Percentiles rank a stretch among this genome's conserved stretches.
Evolutionary conservation across 768 basidiomycete genomes (phyloP).

Genomic region (Podaxis sp.): DNA sequence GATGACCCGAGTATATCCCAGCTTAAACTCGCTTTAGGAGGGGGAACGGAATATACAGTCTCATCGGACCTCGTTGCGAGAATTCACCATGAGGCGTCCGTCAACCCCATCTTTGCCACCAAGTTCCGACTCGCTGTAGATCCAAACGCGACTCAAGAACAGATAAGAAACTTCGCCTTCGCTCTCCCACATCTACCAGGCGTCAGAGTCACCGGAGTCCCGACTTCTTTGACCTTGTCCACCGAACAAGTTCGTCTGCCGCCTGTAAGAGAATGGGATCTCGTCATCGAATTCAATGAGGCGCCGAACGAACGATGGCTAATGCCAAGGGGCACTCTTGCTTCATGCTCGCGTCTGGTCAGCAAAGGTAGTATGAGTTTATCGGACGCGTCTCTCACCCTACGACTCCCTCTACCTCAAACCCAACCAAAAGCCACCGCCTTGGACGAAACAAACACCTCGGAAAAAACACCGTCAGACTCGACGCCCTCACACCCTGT

Average conservation of each 20-base stretch:
- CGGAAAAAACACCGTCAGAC: conserved; percentile 12
- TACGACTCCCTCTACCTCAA: conserved; percentile 39
- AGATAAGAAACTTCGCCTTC: conserved; percentile 11
- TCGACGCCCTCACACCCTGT: conserved; percentile 11
- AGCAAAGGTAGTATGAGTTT: not conserved
- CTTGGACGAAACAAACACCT: not conserved
- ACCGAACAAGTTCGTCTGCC: conserved; percentile 12
- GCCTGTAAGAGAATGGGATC: conserved; percentile 57
- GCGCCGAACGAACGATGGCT: conserved; percentile 59
- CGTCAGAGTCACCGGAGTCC: conserved; percentile 4
- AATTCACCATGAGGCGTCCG: conserved; percentile 8
- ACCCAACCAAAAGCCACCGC: not conserved
- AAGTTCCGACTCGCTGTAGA: conserved; percentile 10
- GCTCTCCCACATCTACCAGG: conserved; percentile 7
- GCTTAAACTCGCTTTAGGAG: conserved; percentile 6
- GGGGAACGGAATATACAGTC: conserved; percentile 11
- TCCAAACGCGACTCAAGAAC: conserved; percentile 9
- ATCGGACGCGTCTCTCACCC: conserved; percentile 8
- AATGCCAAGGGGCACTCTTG: conserved; percentile 48
- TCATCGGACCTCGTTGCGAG: conserved; percentile 7
- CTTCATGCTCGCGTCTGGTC: conserved; percentile 10
- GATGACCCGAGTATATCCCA: not conserved
- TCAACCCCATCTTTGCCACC: conserved; percentile 10
- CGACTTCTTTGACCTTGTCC: conserved; percentile 8
- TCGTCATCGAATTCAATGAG: conserved; percentile 71